These are phyloP conservation scores for Diutina mesorugosa DNA, from an alignment of 1,139 yeast genomes.

Conservation along the genomic window DNA sequence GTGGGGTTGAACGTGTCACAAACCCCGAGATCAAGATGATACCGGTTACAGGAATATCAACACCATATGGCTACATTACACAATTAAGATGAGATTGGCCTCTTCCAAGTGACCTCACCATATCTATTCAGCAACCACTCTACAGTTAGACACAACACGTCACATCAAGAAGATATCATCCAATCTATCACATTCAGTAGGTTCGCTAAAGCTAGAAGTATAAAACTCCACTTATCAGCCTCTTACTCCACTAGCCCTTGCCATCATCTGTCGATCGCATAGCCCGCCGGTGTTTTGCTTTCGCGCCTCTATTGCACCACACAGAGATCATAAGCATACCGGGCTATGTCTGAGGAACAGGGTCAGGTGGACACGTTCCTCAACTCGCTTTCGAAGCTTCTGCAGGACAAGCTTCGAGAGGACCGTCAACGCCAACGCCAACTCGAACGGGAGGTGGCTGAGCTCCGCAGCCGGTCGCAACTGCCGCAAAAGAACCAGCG, in stretches of 20 bases:
- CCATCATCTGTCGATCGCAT: background rate
- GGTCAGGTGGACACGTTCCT: background rate
- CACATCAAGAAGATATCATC: too few relatives aligned
- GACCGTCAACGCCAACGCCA: conserved; percentile 1
- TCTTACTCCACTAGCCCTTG: background rate
- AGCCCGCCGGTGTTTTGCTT: background rate
- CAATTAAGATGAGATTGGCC: too few relatives aligned
- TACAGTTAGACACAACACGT: too few relatives aligned
- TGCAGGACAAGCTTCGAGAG: background rate
- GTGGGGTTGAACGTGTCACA: too few relatives aligned
- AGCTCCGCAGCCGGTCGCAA: background rate
- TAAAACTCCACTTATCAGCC: background rate
- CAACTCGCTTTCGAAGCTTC: background rate
- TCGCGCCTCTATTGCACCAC: background rate
- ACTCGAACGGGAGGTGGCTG: background rate
- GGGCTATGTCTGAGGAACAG: background rate
- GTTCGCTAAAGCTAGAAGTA: too few relatives aligned
- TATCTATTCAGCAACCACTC: too few relatives aligned
- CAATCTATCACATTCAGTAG: too few relatives aligned
- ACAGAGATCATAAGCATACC: background rate
- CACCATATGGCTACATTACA: too few relatives aligned
- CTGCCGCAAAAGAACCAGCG: conserved; percentile 1
- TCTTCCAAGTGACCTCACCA: too few relatives aligned
- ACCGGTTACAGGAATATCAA: too few relatives aligned
- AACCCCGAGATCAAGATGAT: too few relatives aligned